These are phyloP conservation scores for Alternaria angustiovoidea DNA, from an alignment of 2,329 filamentous ascomycete species.

Conservation along the genomic window DNA sequence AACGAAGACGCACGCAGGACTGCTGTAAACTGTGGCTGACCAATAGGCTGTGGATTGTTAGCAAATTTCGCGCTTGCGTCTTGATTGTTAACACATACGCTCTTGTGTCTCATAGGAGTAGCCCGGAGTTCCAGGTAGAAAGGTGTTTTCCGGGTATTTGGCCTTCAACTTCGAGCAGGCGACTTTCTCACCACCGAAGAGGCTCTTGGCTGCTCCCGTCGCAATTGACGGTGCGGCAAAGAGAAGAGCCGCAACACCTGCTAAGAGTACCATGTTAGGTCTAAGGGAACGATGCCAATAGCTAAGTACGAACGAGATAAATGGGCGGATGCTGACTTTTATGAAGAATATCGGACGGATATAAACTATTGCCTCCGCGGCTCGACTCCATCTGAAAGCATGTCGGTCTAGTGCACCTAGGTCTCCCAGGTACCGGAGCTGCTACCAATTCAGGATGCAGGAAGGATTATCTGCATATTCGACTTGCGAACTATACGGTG, in stretches of 20 bases:
- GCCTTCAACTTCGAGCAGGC: constrained; percentile 1
- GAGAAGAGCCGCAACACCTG: not conserved
- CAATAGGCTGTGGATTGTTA: constrained; percentile 11
- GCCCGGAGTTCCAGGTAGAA: not conserved
- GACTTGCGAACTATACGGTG: not conserved
- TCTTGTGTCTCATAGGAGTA: constrained; percentile 4
- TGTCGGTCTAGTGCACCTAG: not conserved
- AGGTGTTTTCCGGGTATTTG: not conserved
- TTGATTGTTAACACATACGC: not conserved
- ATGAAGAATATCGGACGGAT: not conserved
- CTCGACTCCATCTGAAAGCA: not conserved
- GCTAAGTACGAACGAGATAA: not conserved
- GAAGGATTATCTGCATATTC: not conserved
- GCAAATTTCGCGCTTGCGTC: not conserved
- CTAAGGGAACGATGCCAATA: not conserved
- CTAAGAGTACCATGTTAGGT: not conserved
- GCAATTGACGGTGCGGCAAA: not conserved
- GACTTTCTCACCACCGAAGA: not conserved
- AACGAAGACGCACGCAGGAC: constrained; percentile 32
- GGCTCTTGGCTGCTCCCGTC: not conserved
- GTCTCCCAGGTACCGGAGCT: not conserved
- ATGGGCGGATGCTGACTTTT: not conserved
- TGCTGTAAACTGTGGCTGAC: constrained; percentile 18
- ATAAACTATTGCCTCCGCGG: not conserved
- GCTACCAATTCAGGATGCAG: not conserved